These are phyloP conservation scores for Cordyceps militaris DNA, from an alignment of 2,329 filamentous ascomycete genomes.

Conservation along the genomic window DNA sequence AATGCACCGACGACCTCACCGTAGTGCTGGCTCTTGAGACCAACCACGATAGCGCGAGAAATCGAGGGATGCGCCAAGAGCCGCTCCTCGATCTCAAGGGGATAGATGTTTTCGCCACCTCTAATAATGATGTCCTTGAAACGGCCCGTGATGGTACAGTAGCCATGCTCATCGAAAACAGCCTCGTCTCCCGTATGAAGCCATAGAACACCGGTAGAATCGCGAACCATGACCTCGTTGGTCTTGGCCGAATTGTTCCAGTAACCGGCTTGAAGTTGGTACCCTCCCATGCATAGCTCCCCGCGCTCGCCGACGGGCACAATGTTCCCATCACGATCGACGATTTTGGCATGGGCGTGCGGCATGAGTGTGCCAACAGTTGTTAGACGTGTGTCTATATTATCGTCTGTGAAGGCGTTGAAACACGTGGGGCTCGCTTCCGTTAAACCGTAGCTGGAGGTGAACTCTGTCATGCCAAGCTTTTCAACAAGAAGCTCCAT, in stretches of 20 bases:
- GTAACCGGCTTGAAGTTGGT: constrained; percentile 63
- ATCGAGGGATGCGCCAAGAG: constrained; percentile 58
- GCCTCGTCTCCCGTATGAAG: constrained; percentile 63
- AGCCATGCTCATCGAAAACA: constrained; percentile 59
- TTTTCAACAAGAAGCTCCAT: constrained; percentile 66
- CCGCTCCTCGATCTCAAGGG: constrained; percentile 68
- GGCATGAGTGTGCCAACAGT: constrained; percentile 73
- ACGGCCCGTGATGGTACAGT: constrained; percentile 65
- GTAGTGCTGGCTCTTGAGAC: constrained; percentile 62
- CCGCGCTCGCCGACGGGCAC: constrained; percentile 62
- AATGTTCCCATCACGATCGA: constrained; percentile 57
- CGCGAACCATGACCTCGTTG: constrained; percentile 48
- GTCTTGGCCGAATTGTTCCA: constrained; percentile 71
- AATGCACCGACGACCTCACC: constrained; percentile 68
- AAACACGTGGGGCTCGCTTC: constrained; percentile 76
- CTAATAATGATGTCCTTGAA: constrained; percentile 78
- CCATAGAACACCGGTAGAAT: constrained; percentile 52
- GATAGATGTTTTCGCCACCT: constrained; percentile 68
- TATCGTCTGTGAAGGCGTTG: constrained; percentile 70
- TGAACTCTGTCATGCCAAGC: constrained; percentile 70
- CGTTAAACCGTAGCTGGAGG: constrained; percentile 64
- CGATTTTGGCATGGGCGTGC: constrained; percentile 69
- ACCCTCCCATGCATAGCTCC: constrained; percentile 72
- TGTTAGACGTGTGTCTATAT: constrained; percentile 56
- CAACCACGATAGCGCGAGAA: constrained; percentile 60